phyloP scores from a whole-genome alignment of 345 rosid genomes.

The Excoecaria cochinchinensis region DNA sequence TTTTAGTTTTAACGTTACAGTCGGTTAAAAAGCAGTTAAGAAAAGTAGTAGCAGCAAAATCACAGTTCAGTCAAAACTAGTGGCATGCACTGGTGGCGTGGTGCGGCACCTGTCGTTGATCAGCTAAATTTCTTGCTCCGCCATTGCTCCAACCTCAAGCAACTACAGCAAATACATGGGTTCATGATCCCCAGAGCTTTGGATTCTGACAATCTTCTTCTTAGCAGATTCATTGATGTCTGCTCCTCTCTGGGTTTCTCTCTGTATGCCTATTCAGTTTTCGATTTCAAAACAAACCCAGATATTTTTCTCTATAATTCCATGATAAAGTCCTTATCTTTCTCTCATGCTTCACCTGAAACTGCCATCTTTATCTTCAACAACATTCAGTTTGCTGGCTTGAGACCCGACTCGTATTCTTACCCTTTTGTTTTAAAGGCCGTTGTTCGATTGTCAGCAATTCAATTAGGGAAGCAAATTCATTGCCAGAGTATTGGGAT shows the following conservation, averaged over 20 bases:
- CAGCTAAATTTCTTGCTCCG: slow-evolving; percentile 19
- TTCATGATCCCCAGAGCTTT: slow-evolving; percentile 45
- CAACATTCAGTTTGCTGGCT: slow-evolving; percentile 39
- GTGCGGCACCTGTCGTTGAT: neutral
- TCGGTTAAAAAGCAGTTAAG: too few relatives aligned
- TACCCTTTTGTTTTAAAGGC: slow-evolving; percentile 61
- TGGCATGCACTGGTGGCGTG: neutral
- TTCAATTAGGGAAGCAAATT: slow-evolving; percentile 49
- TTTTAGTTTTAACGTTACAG: too few relatives aligned
- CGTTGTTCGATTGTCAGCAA: slow-evolving; percentile 32
- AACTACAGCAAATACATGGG: slow-evolving; percentile 50
- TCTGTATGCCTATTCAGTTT: slow-evolving; percentile 49
- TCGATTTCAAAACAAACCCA: slow-evolving; percentile 16
- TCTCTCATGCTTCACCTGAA: slow-evolving; percentile 22
- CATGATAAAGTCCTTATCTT: slow-evolving; percentile 56
- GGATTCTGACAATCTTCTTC: slow-evolving; percentile 36
- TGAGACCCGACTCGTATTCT: slow-evolving; percentile 64
- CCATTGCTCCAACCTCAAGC: slow-evolving; percentile 42
- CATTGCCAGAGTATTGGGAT: slow-evolving; percentile 47
- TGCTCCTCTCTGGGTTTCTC: slow-evolving; percentile 51
- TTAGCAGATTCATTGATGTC: slow-evolving; percentile 45
- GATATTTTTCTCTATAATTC: slow-evolving; percentile 48
- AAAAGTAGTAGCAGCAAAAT: too few relatives aligned
- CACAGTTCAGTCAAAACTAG: too few relatives aligned
- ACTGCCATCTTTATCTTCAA: slow-evolving; percentile 51